Evolutionary conservation across 163 green algal genomes (phyloP).

Genomic region (Chlamydomonas reinhardtii): DNA sequence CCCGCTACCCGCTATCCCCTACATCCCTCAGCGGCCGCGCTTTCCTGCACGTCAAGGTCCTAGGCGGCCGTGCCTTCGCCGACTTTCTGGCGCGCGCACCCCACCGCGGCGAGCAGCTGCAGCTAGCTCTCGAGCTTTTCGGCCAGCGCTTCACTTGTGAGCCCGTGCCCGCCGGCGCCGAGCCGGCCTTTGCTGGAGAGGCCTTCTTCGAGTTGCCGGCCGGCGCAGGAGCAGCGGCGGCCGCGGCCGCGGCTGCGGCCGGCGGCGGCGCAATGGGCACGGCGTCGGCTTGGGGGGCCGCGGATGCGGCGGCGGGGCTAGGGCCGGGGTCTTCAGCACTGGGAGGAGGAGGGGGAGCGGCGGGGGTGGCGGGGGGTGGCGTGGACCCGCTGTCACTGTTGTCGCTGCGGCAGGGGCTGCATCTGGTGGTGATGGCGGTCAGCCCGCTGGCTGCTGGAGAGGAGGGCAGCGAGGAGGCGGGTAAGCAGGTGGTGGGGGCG

Average conservation of each 20-base stretch:
- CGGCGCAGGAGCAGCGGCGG: neutral
- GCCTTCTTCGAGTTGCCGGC: constrained; percentile 43
- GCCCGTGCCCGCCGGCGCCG: constrained; percentile 19
- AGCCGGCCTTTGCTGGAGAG: constrained; percentile 51
- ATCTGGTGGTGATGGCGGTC: constrained; percentile 51
- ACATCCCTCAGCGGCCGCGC: neutral
- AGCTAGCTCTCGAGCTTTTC: constrained; percentile 57
- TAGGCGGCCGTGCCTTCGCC: constrained; percentile 44
- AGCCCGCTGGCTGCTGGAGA: constrained; percentile 10
- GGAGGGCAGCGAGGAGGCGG: neutral
- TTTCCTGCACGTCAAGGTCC: constrained; percentile 57
- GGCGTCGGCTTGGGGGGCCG: neutral
- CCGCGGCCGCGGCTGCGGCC: neutral
- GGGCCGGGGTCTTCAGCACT: no score
- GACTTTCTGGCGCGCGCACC: constrained; percentile 29
- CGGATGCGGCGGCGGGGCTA: no score
- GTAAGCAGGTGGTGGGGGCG: no score
- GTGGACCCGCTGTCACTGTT: constrained; percentile 52
- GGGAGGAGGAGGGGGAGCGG: no score
- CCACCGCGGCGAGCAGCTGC: constrained; percentile 35
- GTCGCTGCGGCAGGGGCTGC: constrained; percentile 52
- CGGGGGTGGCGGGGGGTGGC: no score
- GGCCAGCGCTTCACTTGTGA: constrained; percentile 54
- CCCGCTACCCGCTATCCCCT: neutral
- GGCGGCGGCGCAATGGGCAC: no score